Base-by-base conservation (phyloP, 345 rosid genomes). In the Geranium rotundifolium region DNA sequence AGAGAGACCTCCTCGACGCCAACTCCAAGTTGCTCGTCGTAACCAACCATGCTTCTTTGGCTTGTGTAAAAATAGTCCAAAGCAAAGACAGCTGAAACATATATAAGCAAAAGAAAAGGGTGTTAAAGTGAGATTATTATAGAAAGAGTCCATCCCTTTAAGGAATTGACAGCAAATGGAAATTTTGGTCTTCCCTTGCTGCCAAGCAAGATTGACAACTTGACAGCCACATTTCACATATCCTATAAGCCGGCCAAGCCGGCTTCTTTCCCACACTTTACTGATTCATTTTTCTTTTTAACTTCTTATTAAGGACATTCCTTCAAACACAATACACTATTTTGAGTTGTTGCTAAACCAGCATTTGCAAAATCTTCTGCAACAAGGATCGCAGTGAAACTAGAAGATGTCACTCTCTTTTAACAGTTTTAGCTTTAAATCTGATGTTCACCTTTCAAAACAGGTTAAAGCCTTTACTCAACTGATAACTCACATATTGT, bases 111-210 rank as follows among this genome's bases (percentile, higher is more conserved):
- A 8, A 17, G 65, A 63, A 9, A 8, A 17, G 65, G 68, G 69
- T 62, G 61, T 70, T 67, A 61, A 61, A 57, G 29, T 46, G 54
- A 34, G 8, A 59, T 52, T 23, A 29, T 19, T 15, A 66, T 58
- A 17, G 69, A 71, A 34, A 71, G 82, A 80, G 77, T 58, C 82
- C 80, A 70, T 79, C 62, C 54, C 81, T 79, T 77, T 0, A 77
- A 87, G 84, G 73, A 81, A 86, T 76, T 83, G 88, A 81, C 81
- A 73, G 75, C 63, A 76, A 71, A 63, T 68, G 77, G 75, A 74
- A 71, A 75, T 56, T 23, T 65, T 67, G 78, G 63, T 64, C 67
- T 82, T 90, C 50, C 97, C 87, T 61, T 61, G 46, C 52, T 81
- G 65, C 77, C 65, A 87, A 90, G 95, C 92, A 90, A 87, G 75